Evolutionary conservation across 2,329 filamentous ascomycete species (phyloP).

Genomic region (Aureobasidium sp.): DNA sequence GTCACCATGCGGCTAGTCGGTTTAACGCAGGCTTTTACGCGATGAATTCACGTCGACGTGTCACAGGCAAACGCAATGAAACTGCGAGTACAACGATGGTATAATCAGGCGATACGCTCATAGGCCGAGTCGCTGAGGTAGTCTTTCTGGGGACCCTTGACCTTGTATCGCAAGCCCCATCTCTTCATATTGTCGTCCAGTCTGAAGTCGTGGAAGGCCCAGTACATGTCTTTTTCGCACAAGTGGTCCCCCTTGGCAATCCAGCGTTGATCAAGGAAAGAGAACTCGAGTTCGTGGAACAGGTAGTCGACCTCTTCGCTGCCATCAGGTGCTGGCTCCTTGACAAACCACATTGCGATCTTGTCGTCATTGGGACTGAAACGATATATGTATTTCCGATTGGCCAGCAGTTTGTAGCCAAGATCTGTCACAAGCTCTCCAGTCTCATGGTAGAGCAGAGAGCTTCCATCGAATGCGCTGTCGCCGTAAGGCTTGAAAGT

Average conservation of each 20-base stretch:
- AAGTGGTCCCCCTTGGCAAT: constrained; percentile 60
- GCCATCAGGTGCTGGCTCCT: constrained; percentile 49
- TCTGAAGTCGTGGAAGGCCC: constrained; percentile 62
- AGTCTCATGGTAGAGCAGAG: constrained; percentile 30
- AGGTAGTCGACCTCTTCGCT: constrained; percentile 56
- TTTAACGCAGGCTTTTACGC: constrained; percentile 1
- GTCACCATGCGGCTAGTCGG: background rate
- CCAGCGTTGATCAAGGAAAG: constrained; percentile 40
- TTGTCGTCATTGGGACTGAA: constrained; percentile 57
- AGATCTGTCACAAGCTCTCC: constrained; percentile 32
- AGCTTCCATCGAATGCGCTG: constrained; percentile 20
- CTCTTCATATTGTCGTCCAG: constrained; percentile 25
- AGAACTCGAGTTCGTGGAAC: constrained; percentile 67
- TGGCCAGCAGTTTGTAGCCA: constrained; percentile 49
- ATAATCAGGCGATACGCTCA: constrained; percentile 17
- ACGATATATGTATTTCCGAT: constrained; percentile 65
- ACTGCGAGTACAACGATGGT: background rate
- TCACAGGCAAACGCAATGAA: background rate
- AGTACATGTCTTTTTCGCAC: constrained; percentile 65
- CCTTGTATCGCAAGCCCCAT: constrained; percentile 32
- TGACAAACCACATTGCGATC: constrained; percentile 69
- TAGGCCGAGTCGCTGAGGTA: constrained; percentile 34
- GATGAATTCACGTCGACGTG: background rate
- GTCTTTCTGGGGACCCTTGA: constrained; percentile 33
- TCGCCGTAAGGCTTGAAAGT: constrained; percentile 28